Evolutionary conservation across 2,329 filamentous ascomycete species (phyloP).

Genomic region (Furcasterigmium sp.): DNA sequence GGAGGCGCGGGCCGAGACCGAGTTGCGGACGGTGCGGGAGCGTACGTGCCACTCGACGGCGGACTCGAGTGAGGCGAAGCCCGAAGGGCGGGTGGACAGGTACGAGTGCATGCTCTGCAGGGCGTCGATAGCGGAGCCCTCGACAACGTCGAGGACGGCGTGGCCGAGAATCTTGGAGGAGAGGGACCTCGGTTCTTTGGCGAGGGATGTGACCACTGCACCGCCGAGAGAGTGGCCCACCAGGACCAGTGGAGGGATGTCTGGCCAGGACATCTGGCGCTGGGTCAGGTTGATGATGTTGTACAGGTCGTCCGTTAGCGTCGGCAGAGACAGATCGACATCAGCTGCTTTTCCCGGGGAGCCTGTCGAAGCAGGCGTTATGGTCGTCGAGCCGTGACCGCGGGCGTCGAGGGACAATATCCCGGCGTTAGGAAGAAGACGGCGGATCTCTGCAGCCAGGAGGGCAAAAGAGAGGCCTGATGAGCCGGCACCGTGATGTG

Average conservation of each 20-base stretch:
- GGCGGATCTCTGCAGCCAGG: conserved; percentile 71
- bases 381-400: conserved; percentile 73
- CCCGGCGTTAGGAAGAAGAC: conserved; percentile 72
- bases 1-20: conserved; percentile 75
- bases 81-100: conserved; percentile 71
- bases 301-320: conserved; percentile 68
- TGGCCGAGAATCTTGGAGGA: conserved; percentile 56
- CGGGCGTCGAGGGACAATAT: conserved; percentile 82
- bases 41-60: conserved; percentile 94
- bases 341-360: background rate
- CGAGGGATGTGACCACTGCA: conserved; percentile 82
- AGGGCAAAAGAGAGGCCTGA: conserved; percentile 84
- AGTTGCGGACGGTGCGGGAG: conserved; percentile 80
- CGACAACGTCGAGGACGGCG: conserved; percentile 89
- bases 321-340: conserved; percentile 66
- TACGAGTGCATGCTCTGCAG: conserved; percentile 92
- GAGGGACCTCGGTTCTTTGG: conserved; percentile 59
- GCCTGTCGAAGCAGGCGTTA: conserved; percentile 22
- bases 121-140: conserved; percentile 92
- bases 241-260: conserved; percentile 71
- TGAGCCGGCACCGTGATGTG: conserved; percentile 91
- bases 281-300: conserved; percentile 64
- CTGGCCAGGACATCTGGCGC: conserved; percentile 63
- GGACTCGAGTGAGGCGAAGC: conserved; percentile 71
- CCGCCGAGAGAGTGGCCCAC: conserved; percentile 92